A percentile compares a stretch with the other conserved stretches of the same genome.
Conservation (phyloP, 169 alveolate species). For the Plasmodium cynomolgi region DNA sequence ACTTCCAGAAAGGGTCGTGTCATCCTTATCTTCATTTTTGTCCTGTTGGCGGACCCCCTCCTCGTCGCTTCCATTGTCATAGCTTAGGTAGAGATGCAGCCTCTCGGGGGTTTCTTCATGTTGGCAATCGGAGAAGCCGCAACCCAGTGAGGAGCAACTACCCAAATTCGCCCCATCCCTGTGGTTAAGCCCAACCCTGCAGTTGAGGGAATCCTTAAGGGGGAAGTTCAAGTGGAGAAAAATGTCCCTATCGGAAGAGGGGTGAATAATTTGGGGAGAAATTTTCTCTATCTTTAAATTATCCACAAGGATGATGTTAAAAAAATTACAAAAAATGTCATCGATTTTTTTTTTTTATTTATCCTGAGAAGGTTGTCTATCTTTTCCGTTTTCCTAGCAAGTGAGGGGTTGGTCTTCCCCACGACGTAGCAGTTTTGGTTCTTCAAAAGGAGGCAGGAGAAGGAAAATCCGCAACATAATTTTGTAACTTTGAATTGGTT, state of each 20-base stretch:
- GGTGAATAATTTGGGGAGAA: slow-evolving; percentile 26
- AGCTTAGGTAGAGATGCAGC: background rate
- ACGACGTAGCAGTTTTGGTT: slow-evolving; percentile 35
- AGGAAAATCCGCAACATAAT: slow-evolving; percentile 71
- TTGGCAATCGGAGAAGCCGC: background rate
- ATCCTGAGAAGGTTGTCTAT: slow-evolving; percentile 15
- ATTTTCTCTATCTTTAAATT: slow-evolving; percentile 30
- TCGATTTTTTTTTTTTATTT: slow-evolving; percentile 55
- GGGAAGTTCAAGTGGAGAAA: slow-evolving; percentile 21
- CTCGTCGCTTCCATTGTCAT: slow-evolving; percentile 2
- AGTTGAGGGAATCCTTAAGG: slow-evolving; percentile 6
- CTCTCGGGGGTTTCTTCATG: background rate
- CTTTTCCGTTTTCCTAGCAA: background rate
- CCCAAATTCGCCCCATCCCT: background rate
- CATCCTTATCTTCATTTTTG: background rate
- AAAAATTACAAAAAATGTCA: slow-evolving; percentile 37
- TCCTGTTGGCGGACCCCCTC: background rate
- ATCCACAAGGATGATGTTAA: slow-evolving; percentile 39
- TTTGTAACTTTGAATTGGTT: slow-evolving; percentile 14
- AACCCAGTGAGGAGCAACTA: background rate
- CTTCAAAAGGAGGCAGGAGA: slow-evolving; percentile 40
- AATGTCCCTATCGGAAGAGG: slow-evolving; percentile 5
- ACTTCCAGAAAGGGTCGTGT: background rate
- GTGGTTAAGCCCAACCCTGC: background rate
- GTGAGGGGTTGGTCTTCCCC: slow-evolving; percentile 14